Percentiles rank a stretch among this genome's conserved stretches.
These are phyloP conservation scores for Chenopodium album DNA, from an alignment of 148 eudicot genomes.

Conservation along the genomic window DNA sequence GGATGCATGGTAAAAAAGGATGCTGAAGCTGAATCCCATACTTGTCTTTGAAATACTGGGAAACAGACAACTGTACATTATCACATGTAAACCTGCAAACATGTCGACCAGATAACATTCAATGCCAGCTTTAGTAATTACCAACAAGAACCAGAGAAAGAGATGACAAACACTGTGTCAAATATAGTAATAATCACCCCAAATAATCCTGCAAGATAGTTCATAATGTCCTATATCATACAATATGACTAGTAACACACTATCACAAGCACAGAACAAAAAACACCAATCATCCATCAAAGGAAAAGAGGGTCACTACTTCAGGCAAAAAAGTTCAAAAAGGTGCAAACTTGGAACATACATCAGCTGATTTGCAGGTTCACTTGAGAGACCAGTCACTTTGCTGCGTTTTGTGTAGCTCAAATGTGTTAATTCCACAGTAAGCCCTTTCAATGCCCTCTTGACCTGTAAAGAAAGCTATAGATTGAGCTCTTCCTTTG, in stretches of 20 bases:
- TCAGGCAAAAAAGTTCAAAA: background rate
- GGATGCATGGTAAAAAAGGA: slow-evolving; percentile 60
- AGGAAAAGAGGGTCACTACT: background rate
- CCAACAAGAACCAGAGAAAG: background rate
- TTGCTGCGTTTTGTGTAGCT: slow-evolving; percentile 42
- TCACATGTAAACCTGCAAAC: slow-evolving; percentile 47
- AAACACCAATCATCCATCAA: background rate
- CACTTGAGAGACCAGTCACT: slow-evolving; percentile 45
- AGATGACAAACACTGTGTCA: no score
- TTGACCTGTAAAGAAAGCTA: slow-evolving; percentile 39
- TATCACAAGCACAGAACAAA: no score
- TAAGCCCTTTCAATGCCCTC: slow-evolving; percentile 55
- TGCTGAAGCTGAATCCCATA: slow-evolving; percentile 39
- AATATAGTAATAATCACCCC: no score
- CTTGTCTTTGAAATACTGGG: slow-evolving; percentile 49
- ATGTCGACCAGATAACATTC: background rate
- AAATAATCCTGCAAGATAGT: no score
- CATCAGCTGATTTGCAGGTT: slow-evolving; percentile 44
- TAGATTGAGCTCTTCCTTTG: background rate
- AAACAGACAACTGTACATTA: slow-evolving; percentile 37
- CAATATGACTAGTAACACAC: no score
- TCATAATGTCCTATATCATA: no score
- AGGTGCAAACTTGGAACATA: slow-evolving; percentile 29
- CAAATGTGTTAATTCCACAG: slow-evolving; percentile 39
- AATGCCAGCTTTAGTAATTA: background rate